These are phyloP conservation scores for Penicillium cataractarum DNA, from an alignment of 495 filamentous ascomycete genomes.

Conservation along the genomic window DNA sequence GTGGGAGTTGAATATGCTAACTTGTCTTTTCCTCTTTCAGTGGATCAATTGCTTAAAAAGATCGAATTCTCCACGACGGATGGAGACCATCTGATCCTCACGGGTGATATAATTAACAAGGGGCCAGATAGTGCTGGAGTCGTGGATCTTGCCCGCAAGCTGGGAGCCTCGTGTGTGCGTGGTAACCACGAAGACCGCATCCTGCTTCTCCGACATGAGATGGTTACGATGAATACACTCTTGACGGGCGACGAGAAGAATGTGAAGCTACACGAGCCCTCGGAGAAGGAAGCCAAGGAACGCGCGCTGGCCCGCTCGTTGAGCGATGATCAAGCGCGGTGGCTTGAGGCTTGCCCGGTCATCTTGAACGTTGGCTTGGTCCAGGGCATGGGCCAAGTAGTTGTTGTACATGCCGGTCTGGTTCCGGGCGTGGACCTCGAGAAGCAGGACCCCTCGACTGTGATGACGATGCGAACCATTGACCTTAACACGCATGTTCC, in stretches of 20 bases:
- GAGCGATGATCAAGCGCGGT: constrained; percentile 65
- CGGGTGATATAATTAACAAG: constrained; percentile 85
- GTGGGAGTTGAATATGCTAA: neutral
- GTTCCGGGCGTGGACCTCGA: constrained; percentile 72
- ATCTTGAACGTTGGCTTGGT: constrained; percentile 71
- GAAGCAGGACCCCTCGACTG: constrained; percentile 74
- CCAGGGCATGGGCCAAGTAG: constrained; percentile 58
- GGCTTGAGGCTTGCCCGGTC: constrained; percentile 71
- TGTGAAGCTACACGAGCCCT: constrained; percentile 19
- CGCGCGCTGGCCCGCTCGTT: constrained; percentile 55
- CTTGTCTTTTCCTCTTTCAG: constrained; percentile 26
- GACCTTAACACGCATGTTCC: constrained; percentile 64
- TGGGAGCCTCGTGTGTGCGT: constrained; percentile 77
- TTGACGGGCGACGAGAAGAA: constrained; percentile 13
- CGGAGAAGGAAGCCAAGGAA: constrained; percentile 37
- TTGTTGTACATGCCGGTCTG: constrained; percentile 84
- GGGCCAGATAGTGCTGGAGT: constrained; percentile 84
- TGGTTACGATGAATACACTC: constrained; percentile 29
- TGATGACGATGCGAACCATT: constrained; percentile 92
- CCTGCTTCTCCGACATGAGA: constrained; percentile 55
- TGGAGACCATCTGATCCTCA: constrained; percentile 77
- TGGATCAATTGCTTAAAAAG: constrained; percentile 68
- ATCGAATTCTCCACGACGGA: constrained; percentile 59
- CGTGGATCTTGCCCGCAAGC: constrained; percentile 67
- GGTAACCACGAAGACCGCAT: constrained; percentile 94